Percentiles rank a stretch among this genome's conserved stretches.
phyloP scores from a whole-genome alignment of 164 flowering plant species.

The Annona squamosa region DNA sequence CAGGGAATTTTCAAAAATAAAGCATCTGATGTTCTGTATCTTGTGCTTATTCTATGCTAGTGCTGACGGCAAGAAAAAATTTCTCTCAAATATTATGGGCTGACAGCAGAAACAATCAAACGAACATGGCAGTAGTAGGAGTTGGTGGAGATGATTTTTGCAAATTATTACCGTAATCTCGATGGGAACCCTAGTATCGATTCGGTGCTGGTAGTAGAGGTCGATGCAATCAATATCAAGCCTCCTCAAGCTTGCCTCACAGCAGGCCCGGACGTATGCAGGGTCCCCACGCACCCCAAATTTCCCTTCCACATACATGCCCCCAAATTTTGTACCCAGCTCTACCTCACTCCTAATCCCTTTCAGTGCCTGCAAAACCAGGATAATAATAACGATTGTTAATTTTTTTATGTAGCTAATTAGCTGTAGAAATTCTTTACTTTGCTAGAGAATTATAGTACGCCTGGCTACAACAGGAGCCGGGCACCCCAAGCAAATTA shows the following conservation, averaged over 20 bases:
- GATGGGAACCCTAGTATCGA: constrained; percentile 13
- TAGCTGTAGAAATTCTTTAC: neutral
- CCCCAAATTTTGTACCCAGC: constrained; percentile 22
- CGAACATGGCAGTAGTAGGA: neutral
- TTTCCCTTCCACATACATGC: constrained; percentile 2
- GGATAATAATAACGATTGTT: neutral
- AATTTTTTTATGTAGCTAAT: too few relatives aligned
- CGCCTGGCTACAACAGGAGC: neutral
- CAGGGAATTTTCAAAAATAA: too few relatives aligned
- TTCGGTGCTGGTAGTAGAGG: constrained; percentile 19
- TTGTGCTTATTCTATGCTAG: too few relatives aligned
- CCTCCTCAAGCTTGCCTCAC: constrained; percentile 18
- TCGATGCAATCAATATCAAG: constrained; percentile 16
- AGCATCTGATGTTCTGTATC: too few relatives aligned
- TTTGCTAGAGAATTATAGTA: neutral
- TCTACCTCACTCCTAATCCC: constrained; percentile 18
- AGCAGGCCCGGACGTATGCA: constrained; percentile 10
- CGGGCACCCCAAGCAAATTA: neutral
- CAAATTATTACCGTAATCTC: constrained; percentile 10
- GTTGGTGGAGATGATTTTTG: neutral
- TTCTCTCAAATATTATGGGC: too few relatives aligned
- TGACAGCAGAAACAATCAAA: neutral
- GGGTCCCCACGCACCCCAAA: constrained; percentile 10
- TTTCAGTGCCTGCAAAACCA: constrained; percentile 15
- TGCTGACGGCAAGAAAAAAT: too few relatives aligned